phyloP scores from a whole-genome alignment of 306 rosid species.

The Casuarina equisetifolia region DNA sequence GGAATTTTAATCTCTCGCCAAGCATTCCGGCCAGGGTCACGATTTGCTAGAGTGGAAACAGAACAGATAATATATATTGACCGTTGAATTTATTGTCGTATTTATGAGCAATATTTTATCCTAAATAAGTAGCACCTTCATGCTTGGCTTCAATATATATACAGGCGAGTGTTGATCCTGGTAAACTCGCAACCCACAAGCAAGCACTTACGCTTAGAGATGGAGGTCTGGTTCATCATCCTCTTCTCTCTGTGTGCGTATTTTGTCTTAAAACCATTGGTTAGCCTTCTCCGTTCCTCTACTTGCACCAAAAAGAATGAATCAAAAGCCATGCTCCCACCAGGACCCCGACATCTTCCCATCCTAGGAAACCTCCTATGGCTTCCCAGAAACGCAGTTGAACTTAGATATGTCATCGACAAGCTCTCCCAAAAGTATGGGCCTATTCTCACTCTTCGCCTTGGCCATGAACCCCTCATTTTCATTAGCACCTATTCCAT shows the following conservation, averaged over 20 bases:
- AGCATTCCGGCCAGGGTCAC: too few species aligned
- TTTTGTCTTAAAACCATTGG: conserved; percentile 5
- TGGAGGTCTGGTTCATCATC: conserved; percentile 19
- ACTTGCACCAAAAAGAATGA: not conserved
- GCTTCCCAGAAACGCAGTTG: conserved; percentile 14
- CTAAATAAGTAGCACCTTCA: too few species aligned
- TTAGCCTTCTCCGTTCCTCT: not conserved
- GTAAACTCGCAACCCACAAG: not conserved
- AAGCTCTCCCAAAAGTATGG: conserved; percentile 37
- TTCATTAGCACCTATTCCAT: conserved; percentile 36
- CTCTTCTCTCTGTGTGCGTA: conserved; percentile 4
- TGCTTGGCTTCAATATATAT: too few species aligned
- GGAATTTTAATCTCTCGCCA: too few species aligned
- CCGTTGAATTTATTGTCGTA: too few species aligned
- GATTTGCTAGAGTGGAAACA: too few species aligned
- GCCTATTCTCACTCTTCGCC: conserved; percentile 34
- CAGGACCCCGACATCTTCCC: conserved; percentile 28
- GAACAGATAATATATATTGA: too few species aligned
- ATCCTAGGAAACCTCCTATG: conserved; percentile 20
- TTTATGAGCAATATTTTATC: too few species aligned
- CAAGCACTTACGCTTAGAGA: not conserved
- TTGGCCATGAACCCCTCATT: conserved; percentile 20
- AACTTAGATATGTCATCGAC: conserved; percentile 11
- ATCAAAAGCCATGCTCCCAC: conserved; percentile 6
- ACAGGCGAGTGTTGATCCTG: too few species aligned